Evolutionary conservation across 352 stramenopile genomes (phyloP), one percentile per base, ranked within the genome.

Genomic region (Bremia lactucae): DNA sequence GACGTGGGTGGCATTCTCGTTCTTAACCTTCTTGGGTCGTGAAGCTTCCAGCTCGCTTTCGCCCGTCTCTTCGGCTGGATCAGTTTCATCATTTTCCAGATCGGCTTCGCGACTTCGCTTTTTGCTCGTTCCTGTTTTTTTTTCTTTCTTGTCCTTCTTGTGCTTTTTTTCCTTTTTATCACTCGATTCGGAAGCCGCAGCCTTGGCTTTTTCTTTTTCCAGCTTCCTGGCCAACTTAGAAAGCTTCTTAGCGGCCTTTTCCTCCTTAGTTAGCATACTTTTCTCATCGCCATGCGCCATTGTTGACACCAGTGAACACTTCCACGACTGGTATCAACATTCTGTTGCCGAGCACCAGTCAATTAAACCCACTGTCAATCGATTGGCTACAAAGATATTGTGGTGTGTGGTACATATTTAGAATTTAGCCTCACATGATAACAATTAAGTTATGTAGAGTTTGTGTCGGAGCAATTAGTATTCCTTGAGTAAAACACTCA

Each of bases 101-200:
- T 73, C 44, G 0, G 55, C 42, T 4, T 84, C 66, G 10, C 69
- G 74, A 20, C 46, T 59, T 33, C 73, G 73, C 52, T 87, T 87
- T 57, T 89, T 87, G 37, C 52, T 59, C 58, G 83, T 84, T 47
- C 86, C 84, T n/a, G 73, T 49, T 44, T 81, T 75, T 45, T 83
- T 86, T 7, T 76, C 51, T 36, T 73, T 72, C 48, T 79, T 76
- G 1, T 62, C 44, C 57, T 78, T 78, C 56, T 85, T 80, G 6
- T 65, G 36, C 37, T 76, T 68, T 56, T 80, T 78, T 15, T 63
- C 42, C 46, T 69, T 72, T 57, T 77, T 59, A 6, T 34, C 68
- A 16, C 49, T 43, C 18, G 59, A 39, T 20, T 23, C 24, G 10
- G 16, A 33, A 4, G 4, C 16, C 52, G 65, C 62, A 18, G 38